Evolutionary conservation across 768 basidiomycete genomes (phyloP), one percentile per base, ranked within the genome.

Genomic region (Auriculariales sp.): DNA sequence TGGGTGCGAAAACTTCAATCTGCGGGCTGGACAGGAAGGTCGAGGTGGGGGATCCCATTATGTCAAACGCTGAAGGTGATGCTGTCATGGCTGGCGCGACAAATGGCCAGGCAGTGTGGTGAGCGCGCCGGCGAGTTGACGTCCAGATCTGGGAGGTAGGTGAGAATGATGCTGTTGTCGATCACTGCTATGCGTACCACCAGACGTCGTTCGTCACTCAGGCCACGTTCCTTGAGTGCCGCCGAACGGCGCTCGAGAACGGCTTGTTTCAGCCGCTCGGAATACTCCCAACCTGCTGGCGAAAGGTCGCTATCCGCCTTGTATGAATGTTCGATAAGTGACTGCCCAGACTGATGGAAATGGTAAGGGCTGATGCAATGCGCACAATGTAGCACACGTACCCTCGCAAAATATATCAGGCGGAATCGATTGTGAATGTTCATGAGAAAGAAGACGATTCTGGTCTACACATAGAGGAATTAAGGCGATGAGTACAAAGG

Each of bases 381-480:
- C 34, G 24, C 22, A 51, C n/a, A 33, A 56, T 53, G 45, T 14
- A 44, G 44, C 19, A 33, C 49, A 63, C 86, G 53, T 60, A 95
- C 93, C 33, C 94, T 71, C 3, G 94, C 94, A 66, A 99, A 97
- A 64, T 93, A 98, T 54, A 99, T 99, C 44, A 83, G 91, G 19
- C 94, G 74, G 61, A 81, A 86, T 54, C 76, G 74, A 59, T 92
- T 97, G 66, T 99, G 94, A 45, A 99, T 97, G 63, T 99, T 99
- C 95, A 98, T 98, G 39, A 99, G 71, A 73, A 95, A 98, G 73
- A 98, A 99, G 24, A 98, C 88, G 52, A 97, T 92, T 52, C 94
- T 71, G 2, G 90, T 90, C 81, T 98, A 65, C 14, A 57, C 46
- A 35, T 32, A 1, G 48, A 14, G 28, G 28, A 28, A 12, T 48